A percentile compares a stretch with the other conserved stretches of the same genome.
Evolutionary conservation across 2,329 filamentous ascomycete genomes (phyloP).

Genomic region (Coccinonectria pachysandricola): DNA sequence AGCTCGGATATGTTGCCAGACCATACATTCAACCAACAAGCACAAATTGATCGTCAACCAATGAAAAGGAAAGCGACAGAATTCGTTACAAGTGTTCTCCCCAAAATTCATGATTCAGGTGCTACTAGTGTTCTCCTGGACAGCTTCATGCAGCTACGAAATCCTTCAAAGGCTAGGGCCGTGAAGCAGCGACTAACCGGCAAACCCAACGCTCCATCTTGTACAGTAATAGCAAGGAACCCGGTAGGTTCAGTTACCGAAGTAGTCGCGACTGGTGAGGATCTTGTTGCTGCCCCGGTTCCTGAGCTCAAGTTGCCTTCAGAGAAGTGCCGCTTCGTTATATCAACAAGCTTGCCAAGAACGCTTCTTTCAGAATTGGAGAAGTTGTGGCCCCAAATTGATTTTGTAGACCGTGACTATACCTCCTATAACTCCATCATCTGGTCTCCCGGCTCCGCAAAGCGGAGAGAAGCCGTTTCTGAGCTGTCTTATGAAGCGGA

Average conservation of each 20-base stretch:
- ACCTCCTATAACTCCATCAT: slow-evolving; percentile 24
- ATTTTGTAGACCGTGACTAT: slow-evolving; percentile 53
- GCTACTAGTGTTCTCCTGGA: slow-evolving; percentile 20
- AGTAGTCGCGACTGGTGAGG: neutral
- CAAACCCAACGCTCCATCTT: too few species aligned
- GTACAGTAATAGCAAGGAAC: too few species aligned
- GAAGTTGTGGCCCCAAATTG: slow-evolving; percentile 34
- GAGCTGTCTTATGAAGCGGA: slow-evolving; percentile 53
- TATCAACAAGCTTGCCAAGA: slow-evolving; percentile 40
- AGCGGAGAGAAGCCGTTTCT: slow-evolving; percentile 21
- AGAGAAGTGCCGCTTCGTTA: slow-evolving; percentile 30
- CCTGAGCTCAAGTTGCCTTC: slow-evolving; percentile 11
- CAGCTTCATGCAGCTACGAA: slow-evolving; percentile 23
- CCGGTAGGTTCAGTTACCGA: too few species aligned
- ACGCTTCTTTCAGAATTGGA: slow-evolving; percentile 40
- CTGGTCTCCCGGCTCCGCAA: slow-evolving; percentile 22
- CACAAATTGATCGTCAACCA: neutral
- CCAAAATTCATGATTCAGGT: slow-evolving; percentile 8
- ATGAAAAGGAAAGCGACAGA: slow-evolving; percentile 2
- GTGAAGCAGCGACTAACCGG: slow-evolving; percentile 10
- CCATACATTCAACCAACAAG: too few species aligned
- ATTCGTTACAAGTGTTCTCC: slow-evolving; percentile 4
- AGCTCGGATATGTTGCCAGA: too few species aligned
- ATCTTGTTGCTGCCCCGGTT: slow-evolving; percentile 1
- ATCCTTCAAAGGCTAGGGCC: too few species aligned